Conservation (phyloP, 129 eudicot genomes). For the Helichrysum umbraculigerum region DNA sequence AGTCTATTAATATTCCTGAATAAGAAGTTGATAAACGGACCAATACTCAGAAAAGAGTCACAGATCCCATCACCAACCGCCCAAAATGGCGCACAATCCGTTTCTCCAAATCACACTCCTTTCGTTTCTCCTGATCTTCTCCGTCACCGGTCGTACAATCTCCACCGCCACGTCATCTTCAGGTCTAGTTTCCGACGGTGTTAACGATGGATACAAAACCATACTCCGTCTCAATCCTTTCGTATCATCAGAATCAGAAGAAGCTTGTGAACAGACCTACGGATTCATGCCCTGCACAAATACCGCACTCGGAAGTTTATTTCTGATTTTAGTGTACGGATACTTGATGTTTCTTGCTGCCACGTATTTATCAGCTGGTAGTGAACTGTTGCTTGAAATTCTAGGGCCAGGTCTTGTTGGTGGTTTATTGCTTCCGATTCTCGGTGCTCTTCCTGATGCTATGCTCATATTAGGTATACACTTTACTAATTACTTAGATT, state of each 20-base stretch:
- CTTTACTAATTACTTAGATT: neutral
- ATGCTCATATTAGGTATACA: slow-evolving; percentile 43
- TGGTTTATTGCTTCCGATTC: slow-evolving; percentile 71
- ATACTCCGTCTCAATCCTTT: slow-evolving; percentile 35
- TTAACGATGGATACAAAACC: slow-evolving; percentile 17
- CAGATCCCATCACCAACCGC: slow-evolving; percentile 14
- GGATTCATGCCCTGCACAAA: slow-evolving; percentile 81
- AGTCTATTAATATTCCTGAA: neutral
- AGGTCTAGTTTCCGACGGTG: slow-evolving; percentile 59
- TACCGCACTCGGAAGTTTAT: slow-evolving; percentile 57
- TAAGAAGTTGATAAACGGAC: neutral
- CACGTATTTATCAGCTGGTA: slow-evolving; percentile 61
- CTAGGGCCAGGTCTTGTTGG: slow-evolving; percentile 88
- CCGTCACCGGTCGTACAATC: slow-evolving; percentile 42
- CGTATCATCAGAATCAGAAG: slow-evolving; percentile 36
- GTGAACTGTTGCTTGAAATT: slow-evolving; percentile 72
- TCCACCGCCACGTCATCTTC: slow-evolving; percentile 33
- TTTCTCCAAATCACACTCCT: slow-evolving; percentile 39
- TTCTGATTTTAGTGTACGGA: slow-evolving; percentile 68
- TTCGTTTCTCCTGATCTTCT: slow-evolving; percentile 39
- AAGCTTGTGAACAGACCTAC: slow-evolving; percentile 68
- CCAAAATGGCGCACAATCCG: slow-evolving; percentile 29
- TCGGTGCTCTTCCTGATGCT: slow-evolving; percentile 91
- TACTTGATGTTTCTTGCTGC: slow-evolving; percentile 78
- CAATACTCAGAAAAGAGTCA: neutral